These are phyloP conservation scores for Dinochytrium kinnereticum DNA, from an alignment of 371 early-diverging fungal species.

Conservation along the genomic window DNA sequence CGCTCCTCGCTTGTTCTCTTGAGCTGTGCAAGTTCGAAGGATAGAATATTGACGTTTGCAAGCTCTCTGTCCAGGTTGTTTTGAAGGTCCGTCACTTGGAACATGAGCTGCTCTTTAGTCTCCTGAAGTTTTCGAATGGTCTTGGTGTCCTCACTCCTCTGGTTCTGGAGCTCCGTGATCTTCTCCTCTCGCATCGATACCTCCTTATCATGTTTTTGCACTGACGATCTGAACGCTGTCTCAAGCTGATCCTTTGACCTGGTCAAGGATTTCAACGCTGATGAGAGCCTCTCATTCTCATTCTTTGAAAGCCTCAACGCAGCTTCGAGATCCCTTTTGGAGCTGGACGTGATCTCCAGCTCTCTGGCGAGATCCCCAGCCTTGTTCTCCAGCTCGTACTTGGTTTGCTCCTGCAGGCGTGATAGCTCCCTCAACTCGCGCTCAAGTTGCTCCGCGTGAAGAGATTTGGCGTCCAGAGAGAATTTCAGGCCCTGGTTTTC, in stretches of 20 bases:
- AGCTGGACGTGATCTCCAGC: conserved; percentile 21
- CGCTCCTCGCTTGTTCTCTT: conserved; percentile 49
- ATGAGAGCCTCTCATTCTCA: conserved; percentile 48
- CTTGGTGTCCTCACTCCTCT: conserved; percentile 41
- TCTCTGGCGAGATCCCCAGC: conserved; percentile 35
- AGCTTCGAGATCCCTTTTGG: conserved; percentile 43
- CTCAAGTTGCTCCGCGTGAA: conserved; percentile 41
- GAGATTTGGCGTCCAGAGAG: conserved; percentile 15
- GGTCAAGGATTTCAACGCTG: conserved; percentile 45
- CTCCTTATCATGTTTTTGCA: conserved; percentile 50
- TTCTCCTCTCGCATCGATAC: conserved; percentile 37
- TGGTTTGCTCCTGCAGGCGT: conserved; percentile 35
- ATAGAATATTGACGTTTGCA: conserved; percentile 45
- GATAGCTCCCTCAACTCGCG: conserved; percentile 35
- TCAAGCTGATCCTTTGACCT: conserved; percentile 51
- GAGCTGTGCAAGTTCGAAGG: conserved; percentile 49
- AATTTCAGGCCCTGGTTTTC: conserved; percentile 35
- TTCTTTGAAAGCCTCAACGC: conserved; percentile 28
- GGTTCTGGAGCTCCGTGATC: conserved; percentile 43
- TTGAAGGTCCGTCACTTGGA: conserved; percentile 58
- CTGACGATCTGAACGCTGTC: conserved; percentile 34
- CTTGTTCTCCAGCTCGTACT: conserved; percentile 38
- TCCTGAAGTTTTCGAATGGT: conserved; percentile 44
- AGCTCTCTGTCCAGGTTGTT: conserved; percentile 51
- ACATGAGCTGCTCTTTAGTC: conserved; percentile 56